Evolutionary conservation across 192 early-diverging fungal species (phyloP).

Genomic region (Lobosporangium transversale): DNA sequence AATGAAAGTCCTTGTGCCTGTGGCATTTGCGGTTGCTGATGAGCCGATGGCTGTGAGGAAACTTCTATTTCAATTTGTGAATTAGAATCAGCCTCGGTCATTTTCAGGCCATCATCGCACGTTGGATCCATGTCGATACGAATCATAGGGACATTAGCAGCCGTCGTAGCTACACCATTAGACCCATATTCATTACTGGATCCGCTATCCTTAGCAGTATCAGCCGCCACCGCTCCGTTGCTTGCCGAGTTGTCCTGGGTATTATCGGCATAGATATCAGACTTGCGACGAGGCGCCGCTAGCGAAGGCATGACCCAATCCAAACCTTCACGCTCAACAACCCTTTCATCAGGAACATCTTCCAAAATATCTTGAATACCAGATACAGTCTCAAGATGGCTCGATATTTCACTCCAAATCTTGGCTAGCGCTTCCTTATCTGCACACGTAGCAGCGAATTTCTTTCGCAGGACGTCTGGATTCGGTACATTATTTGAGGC

Average conservation of each 20-base stretch:
- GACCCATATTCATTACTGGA: neutral
- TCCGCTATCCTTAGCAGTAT: neutral
- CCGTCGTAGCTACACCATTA: neutral
- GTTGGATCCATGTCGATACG: conserved; percentile 47
- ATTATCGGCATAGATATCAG: conserved; percentile 12
- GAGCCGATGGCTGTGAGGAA: no score
- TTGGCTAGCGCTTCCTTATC: conserved; percentile 65
- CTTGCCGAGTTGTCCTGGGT: neutral
- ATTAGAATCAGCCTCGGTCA: no score
- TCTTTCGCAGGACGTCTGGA: conserved; percentile 67
- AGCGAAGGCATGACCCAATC: conserved; percentile 35
- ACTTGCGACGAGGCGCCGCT: conserved; percentile 36
- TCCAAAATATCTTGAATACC: conserved; percentile 51
- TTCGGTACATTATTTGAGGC: conserved; percentile 45
- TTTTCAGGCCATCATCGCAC: no score
- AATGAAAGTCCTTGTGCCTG: no score
- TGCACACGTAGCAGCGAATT: conserved; percentile 71
- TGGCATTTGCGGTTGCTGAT: no score
- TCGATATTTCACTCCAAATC: conserved; percentile 70
- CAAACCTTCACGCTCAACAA: conserved; percentile 28
- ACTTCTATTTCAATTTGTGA: no score
- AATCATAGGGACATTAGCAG: conserved; percentile 29
- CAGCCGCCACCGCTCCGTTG: neutral
- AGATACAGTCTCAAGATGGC: conserved; percentile 38
- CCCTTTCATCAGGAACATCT: conserved; percentile 46